Base-by-base conservation (phyloP, 176 grass and related monocot species). In the Musa itinerans region DNA sequence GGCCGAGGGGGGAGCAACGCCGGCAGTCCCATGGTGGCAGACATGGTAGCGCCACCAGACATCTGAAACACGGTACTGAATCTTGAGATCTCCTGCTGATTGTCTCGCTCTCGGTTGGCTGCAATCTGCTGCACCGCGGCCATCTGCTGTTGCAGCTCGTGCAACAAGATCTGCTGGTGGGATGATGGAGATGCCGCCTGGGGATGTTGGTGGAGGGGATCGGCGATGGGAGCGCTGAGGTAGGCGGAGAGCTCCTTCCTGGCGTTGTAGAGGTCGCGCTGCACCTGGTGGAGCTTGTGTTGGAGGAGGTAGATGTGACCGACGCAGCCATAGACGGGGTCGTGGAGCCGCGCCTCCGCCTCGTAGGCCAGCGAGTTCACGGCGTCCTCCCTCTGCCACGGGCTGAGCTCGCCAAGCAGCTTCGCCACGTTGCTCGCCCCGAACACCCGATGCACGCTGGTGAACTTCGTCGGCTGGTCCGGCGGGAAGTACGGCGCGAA, bases 251-350 rank as follows among this genome's bases (percentile, higher is more conserved):
- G 57, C 57, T 61, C 57, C 57, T 17, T 61, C 57, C n/a, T 61
- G 57, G 57, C 57, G 57, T 61, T 61, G 57, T n/a, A 61, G 57
- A 61, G 57, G 57, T 61, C 57, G 15, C 57, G 19, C 57, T 61
- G 57, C 17, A 61, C 0, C 57, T 61, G 57, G 57, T n/a, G 63
- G 57, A 87, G 80, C 92, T 91, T 89, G 79, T 85, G 88, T 79
- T 91, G 92, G 65, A 96, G 88, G 19, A 86, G 79, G 14, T 86
- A 84, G 74, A 96, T 84, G 66, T 89, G 84, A 73, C 86, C 85
- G 77, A 96, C 92, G 77, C 92, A 89, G 75, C 89, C 89, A 59
- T 91, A 96, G 78, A 96, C 92, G 14, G 92, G 92, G 80, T 96
- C 89, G 29, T 86, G 86, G 78, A 96, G 11, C 59, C 89, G 86